Base-by-base conservation (phyloP, 1,284 basidiomycete genomes). In the Puccinia novopanici region DNA sequence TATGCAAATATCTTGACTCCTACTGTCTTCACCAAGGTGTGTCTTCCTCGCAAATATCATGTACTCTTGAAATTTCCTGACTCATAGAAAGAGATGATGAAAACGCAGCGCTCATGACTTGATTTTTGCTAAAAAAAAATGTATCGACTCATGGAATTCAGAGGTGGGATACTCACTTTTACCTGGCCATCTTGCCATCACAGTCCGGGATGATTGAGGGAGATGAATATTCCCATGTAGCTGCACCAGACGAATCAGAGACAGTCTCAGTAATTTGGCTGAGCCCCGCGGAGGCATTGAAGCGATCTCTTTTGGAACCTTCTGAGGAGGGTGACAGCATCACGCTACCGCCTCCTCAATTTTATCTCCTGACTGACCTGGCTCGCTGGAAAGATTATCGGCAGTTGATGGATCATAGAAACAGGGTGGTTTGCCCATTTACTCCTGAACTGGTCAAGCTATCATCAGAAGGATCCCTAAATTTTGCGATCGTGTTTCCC, bases 151-250 rank as follows among this genome's bases (percentile, higher is more conserved):
- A 73, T 37, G 71, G 82, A 15, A 82, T 78, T 3, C 78, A 83
- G 27, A 82, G 84, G 3, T 84, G 83, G 82, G 83, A 84, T 75
- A 84, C 84, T 2, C 82, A 82, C 65, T 84, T 84, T 80, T 84
- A 83, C 80, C 75, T 84, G 55, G 57, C 83, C 27, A 68, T 84
- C 50, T 81, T 83, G 19, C 82, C 83, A 68, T 37, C 55, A 0
- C 70, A 27, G 3, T 52, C 34, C 48, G 50, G 19, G 10, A 40
- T 37, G 37, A 59, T 22, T 50, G 19, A 50, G 37, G 27, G 34
- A 40, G 24, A 27, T 8, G 15, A 63, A 40, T n/a, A 54, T 70
- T 30, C 67, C 1, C 30, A 67, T 15, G 19, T 52, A 50, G 78
- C 74, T 22, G 74, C 81, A 22, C 71, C 76, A 15, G 83, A 83